These are phyloP conservation scores for Acanthamoeba triangularis DNA, from an alignment of 208 protist species.

Conservation along the genomic window DNA sequence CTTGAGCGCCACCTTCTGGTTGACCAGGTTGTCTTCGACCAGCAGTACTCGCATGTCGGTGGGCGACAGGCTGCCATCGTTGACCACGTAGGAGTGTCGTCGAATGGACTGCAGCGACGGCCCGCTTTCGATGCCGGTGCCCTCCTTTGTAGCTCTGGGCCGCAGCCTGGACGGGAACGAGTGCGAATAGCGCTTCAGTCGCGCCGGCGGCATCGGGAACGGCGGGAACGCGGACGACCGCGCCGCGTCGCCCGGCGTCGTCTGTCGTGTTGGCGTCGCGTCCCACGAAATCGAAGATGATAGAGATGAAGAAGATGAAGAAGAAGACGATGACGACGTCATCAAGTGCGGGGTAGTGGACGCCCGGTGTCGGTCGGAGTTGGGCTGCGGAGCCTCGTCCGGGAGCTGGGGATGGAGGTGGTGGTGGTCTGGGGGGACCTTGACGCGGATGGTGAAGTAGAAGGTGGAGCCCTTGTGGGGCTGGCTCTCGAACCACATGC, in stretches of 20 bases:
- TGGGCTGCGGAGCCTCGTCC: not conserved
- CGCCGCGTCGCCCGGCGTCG: not conserved
- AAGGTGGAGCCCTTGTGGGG: conserved; percentile 28
- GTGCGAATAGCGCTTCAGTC: not conserved
- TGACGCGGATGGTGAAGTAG: conserved; percentile 46
- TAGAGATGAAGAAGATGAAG: not conserved
- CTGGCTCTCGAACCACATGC: conserved; percentile 17
- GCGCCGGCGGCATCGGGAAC: too few relatives aligned
- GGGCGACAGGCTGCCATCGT: not conserved
- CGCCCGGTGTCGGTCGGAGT: not conserved
- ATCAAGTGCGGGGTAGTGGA: not conserved
- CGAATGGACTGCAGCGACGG: not conserved
- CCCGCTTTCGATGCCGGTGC: too few relatives aligned
- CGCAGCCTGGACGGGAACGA: not conserved
- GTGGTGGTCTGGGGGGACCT: not conserved
- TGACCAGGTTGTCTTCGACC: conserved; percentile 56
- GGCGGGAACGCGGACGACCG: not conserved
- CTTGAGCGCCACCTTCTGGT: conserved; percentile 66
- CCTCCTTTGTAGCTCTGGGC: too few relatives aligned
- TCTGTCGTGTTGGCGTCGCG: not conserved
- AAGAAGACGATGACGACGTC: not conserved
- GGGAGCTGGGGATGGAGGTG: too few relatives aligned
- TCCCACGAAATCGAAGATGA: too few relatives aligned
- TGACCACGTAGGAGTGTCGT: not conserved
- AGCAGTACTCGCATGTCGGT: conserved; percentile 33